Evolutionary conservation across 2,329 filamentous ascomycete genomes (phyloP).

Genomic region (Colletotrichum tanaceti): DNA sequence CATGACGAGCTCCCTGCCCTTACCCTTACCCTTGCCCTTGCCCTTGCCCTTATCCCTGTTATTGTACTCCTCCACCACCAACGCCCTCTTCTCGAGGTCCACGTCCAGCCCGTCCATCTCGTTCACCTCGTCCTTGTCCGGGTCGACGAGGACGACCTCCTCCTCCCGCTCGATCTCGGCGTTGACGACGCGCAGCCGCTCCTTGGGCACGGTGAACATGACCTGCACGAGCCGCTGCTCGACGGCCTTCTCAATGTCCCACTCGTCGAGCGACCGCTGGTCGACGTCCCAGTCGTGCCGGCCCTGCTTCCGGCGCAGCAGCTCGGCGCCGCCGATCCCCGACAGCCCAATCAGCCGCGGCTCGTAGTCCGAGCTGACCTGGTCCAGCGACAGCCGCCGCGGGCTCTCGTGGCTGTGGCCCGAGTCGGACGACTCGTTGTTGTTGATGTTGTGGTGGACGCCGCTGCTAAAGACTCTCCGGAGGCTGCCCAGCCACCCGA

Average conservation of each 20-base stretch:
- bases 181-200: slow-evolving; percentile 90
- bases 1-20: slow-evolving; percentile 30
- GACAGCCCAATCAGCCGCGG: slow-evolving; percentile 56
- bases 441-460: too few species aligned
- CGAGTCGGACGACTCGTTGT: slow-evolving; percentile 46
- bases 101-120: slow-evolving; percentile 11
- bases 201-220: slow-evolving; percentile 94
- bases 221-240: slow-evolving; percentile 80
- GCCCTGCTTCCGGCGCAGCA: slow-evolving; percentile 67
- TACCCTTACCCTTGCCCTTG: too few species aligned
- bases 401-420: slow-evolving; percentile 41
- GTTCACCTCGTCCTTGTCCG: slow-evolving; percentile 46
- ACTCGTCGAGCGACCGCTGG: slow-evolving; percentile 73
- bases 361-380: slow-evolving; percentile 58
- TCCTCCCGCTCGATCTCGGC: slow-evolving; percentile 65
- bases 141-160: slow-evolving; percentile 57
- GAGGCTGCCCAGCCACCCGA: slow-evolving; percentile 76
- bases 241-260: slow-evolving; percentile 81
- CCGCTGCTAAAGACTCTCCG: slow-evolving; percentile 69
- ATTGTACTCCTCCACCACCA: slow-evolving; percentile 16
- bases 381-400: slow-evolving; percentile 46
- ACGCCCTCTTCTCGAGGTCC: slow-evolving; percentile 22
- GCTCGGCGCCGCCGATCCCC: slow-evolving; percentile 56
- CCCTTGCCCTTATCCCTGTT: slow-evolving; percentile 34
- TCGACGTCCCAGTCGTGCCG: slow-evolving; percentile 65